Evolutionary conservation across 352 stramenopile species (phyloP), one percentile per base, ranked within the genome.

Genomic region (Globisporangium parvum): DNA sequence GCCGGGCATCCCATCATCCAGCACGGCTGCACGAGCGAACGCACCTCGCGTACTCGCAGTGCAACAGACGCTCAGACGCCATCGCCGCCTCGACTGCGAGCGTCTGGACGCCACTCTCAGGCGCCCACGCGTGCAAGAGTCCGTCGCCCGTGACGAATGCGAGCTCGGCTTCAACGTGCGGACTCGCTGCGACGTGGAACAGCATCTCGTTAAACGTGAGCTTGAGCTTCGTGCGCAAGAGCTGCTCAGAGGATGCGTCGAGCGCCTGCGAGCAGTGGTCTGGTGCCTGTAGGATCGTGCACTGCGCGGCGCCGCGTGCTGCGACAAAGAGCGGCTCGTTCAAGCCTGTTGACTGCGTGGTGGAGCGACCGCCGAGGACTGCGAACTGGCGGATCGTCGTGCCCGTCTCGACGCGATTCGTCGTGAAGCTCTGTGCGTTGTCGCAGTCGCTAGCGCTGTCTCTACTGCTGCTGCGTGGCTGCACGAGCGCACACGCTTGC

Each of bases 31-130:
- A 18, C 3, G 41, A 47, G 20, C 41, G n/a, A 47, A 47, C 60
- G 11, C 64, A 92, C 81, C 79, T 89, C 11, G 77, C 75, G 52
- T 91, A 93, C 57, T 90, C 82, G 49, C 80, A 88, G 17, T 69
- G 82, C 18, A 73, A 14, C n/a, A 86, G 62, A 0, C 66, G 75
- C 48, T 86, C 67, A 2, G 68, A 57, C 2, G 55, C 54, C 33
- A 48, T 66, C 1, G 47, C 39, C 3, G 51, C 56, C 9, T 71
- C 49, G 44, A 66, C 65, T 3, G 53, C 56, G 15, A 80, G 50
- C 18, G 46, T 65, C 55, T 78, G 75, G 6, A 84, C 31, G 1
- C 75, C 72, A 52, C 63, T 60, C 48, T 71, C 61, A 1, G 80
- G 61, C 15, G 78, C 68, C 80, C 80, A 91, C 41, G 54, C 73